Evolutionary conservation across 305 asterid species (phyloP), one percentile per base, ranked within the genome.

Genomic region (Fraxinus ornus): DNA sequence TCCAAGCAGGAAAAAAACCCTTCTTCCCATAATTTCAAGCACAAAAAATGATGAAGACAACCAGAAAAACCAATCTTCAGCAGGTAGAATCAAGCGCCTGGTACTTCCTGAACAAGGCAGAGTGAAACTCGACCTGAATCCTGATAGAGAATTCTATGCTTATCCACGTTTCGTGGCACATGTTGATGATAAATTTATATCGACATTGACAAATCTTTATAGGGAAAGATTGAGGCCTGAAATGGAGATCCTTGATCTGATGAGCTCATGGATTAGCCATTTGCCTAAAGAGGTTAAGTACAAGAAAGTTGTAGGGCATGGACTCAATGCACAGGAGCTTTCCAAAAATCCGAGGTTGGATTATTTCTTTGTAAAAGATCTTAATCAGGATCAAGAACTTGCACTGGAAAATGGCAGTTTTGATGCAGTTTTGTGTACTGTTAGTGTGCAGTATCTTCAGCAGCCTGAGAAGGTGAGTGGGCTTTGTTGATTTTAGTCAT

Each of bases 251-350:
- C 95, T 94, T 17, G 97, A 94, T 71, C 81, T 94, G 17, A 93
- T 93, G 97, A 93, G 98, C 77, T 94, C 98, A 0, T 94, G 97
- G 98, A 87, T 93, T 4, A 94, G 98, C 83, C 97, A 93, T 84
- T 85, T 94, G 85, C 98, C 97, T 76, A 77, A 86, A 39, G 92
- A 94, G 81, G 88, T 91, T 0, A 78, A 81, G 88, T 94, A 88
- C 90, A 84, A 85, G 87, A 93, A 70, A 78, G 97, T 94, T 1
- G 97, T 93, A 5, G 97, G 98, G 6, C 98, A 94, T 41, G 97
- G 98, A 68, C 97, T 93, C 35, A 94, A 94, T 72, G 94, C 94
- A 0, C 93, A 91, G 83, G 97, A 94, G 91, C 94, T 94, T 4
- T 90, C 91, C 1, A 90, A 86, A 47, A 94, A 94, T 84, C 89